Evolutionary conservation across 2,329 filamentous ascomycete species (phyloP).

Genomic region (Cercospora sp.): DNA sequence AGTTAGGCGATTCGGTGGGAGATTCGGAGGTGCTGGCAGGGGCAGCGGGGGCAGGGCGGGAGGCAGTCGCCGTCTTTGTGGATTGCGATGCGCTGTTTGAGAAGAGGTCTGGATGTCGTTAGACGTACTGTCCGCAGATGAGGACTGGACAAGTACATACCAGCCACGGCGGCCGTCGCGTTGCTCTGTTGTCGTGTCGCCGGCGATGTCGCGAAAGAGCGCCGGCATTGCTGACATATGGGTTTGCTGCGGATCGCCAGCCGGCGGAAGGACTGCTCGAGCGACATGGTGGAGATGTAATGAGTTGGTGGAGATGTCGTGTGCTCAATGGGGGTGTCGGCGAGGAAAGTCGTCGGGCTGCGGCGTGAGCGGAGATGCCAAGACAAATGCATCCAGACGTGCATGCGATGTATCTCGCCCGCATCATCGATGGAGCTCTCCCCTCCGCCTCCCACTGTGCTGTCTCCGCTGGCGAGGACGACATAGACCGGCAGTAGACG

Average conservation of each 20-base stretch:
- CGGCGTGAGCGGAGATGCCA: slow-evolving; percentile 8
- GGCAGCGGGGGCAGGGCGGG: background rate
- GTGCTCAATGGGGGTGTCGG: background rate
- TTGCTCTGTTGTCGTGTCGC: slow-evolving; percentile 27
- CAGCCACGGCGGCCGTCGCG: slow-evolving; percentile 31
- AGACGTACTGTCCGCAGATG: background rate
- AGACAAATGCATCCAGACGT: background rate
- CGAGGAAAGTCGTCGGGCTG: slow-evolving; percentile 2
- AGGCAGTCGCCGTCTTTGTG: background rate
- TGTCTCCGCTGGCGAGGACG: background rate
- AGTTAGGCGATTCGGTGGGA: slow-evolving; percentile 2
- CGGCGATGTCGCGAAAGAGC: slow-evolving; percentile 29
- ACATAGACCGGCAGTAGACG: background rate
- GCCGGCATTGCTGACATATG: slow-evolving; percentile 34
- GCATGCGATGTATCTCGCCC: background rate
- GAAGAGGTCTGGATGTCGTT: background rate
- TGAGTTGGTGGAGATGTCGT: background rate
- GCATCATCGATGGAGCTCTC: slow-evolving; percentile 6
- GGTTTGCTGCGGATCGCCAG: slow-evolving; percentile 30
- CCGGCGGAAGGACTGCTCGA: slow-evolving; percentile 33
- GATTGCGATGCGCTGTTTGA: background rate
- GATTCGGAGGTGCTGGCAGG: background rate
- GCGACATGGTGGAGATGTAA: slow-evolving; percentile 29
- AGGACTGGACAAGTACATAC: slow-evolving; percentile 13
- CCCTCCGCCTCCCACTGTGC: slow-evolving; percentile 9